Evolutionary conservation across 1,284 basidiomycete genomes (phyloP).

Genomic region (Trichosporon sp.): DNA sequence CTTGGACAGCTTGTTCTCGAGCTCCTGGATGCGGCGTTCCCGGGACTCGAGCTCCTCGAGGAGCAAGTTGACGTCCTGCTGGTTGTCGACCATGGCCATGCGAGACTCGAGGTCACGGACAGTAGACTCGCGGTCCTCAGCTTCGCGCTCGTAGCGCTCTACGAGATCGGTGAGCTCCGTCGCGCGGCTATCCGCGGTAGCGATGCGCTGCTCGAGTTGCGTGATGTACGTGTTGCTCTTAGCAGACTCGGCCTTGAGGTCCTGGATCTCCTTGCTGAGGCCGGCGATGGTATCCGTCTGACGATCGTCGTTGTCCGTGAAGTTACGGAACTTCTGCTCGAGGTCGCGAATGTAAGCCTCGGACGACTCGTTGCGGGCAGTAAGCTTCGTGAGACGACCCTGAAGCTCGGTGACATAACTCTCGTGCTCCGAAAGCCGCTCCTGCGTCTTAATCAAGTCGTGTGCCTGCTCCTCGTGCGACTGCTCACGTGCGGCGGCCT

Average conservation of each 20-base stretch:
- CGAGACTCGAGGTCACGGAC: constrained; percentile 70
- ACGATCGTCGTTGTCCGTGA: constrained; percentile 73
- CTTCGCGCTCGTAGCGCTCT: constrained; percentile 75
- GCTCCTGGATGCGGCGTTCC: constrained; percentile 70
- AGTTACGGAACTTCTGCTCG: constrained; percentile 81
- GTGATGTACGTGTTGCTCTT: constrained; percentile 77
- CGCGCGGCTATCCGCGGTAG: constrained; percentile 75
- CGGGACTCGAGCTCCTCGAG: constrained; percentile 75
- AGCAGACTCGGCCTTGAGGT: constrained; percentile 73
- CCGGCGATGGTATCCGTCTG: constrained; percentile 77
- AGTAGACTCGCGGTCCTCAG: constrained; percentile 69
- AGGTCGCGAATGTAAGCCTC: constrained; percentile 92
- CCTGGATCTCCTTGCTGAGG: constrained; percentile 77
- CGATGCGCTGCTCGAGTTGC: constrained; percentile 82
- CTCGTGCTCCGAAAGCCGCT: constrained; percentile 76
- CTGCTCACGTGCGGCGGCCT: constrained; percentile 59
- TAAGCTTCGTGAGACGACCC: constrained; percentile 74
- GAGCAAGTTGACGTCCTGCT: constrained; percentile 61
- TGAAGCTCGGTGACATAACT: constrained; percentile 83
- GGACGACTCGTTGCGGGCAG: constrained; percentile 84
- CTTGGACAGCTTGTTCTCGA: constrained; percentile 69
- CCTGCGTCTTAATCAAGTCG: constrained; percentile 67
- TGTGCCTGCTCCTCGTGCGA: constrained; percentile 81
- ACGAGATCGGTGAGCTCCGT: constrained; percentile 69
- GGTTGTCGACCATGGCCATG: constrained; percentile 65